Percentiles rank a stretch among this genome's conserved stretches.
phyloP scores from a whole-genome alignment of 495 filamentous ascomycete species.

The Aspergillus sparsus region DNA sequence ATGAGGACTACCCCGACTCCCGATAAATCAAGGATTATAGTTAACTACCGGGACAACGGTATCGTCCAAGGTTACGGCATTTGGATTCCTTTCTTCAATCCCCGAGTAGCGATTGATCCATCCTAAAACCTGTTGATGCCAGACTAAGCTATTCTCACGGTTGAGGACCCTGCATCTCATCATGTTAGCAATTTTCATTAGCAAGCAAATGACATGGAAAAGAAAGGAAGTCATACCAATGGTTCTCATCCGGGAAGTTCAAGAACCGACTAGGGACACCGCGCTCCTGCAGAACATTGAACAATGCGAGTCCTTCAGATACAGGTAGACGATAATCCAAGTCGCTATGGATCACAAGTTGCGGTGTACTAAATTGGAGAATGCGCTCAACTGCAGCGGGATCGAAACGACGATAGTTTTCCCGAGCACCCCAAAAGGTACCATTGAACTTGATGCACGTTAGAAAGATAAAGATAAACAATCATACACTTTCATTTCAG shows the following conservation, averaged over 20 bases:
- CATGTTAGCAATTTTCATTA: not conserved
- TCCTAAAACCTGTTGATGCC: slow-evolving; percentile 51
- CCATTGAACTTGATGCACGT: slow-evolving; percentile 39
- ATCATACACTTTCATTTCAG: too few relatives aligned
- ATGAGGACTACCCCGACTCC: too few relatives aligned
- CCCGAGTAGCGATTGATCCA: slow-evolving; percentile 51
- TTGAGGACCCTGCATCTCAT: slow-evolving; percentile 33
- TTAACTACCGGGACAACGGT: slow-evolving; percentile 37
- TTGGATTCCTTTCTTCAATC: slow-evolving; percentile 27
- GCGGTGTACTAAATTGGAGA: slow-evolving; percentile 43
- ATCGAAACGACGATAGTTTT: slow-evolving; percentile 48
- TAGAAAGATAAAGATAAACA: too few relatives aligned
- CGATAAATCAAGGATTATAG: slow-evolving; percentile 27
- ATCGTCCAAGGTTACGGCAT: slow-evolving; percentile 39
- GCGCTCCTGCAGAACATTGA: slow-evolving; percentile 50
- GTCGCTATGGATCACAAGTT: slow-evolving; percentile 50
- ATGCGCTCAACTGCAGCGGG: slow-evolving; percentile 41
- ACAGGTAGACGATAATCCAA: slow-evolving; percentile 47
- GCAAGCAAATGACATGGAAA: not conserved
- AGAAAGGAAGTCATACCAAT: slow-evolving; percentile 35
- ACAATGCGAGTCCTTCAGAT: slow-evolving; percentile 44
- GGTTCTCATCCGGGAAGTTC: slow-evolving; percentile 56
- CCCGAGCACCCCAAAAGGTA: slow-evolving; percentile 43
- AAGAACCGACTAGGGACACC: slow-evolving; percentile 60
- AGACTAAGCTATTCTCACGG: slow-evolving; percentile 48